Percentiles rank a stretch among this genome's conserved stretches.
Evolutionary conservation across 331 rosid species (phyloP).

Genomic region (Telfairia occidentalis): DNA sequence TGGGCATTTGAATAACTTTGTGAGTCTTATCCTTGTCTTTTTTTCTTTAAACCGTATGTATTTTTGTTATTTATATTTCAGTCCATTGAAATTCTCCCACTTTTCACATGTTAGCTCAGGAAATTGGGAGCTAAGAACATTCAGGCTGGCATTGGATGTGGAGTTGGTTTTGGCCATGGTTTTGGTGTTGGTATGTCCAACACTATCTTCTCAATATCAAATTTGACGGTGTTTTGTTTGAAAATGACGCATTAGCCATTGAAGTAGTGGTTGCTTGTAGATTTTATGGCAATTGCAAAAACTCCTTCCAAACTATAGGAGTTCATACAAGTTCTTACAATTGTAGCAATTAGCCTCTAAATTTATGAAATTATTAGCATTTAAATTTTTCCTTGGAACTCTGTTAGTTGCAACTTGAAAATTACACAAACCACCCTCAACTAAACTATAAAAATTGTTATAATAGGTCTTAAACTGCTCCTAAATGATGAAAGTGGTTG

Average conservation of each 20-base stretch:
- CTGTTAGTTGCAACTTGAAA: background rate
- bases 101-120: conserved; percentile 41
- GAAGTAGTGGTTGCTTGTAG: background rate
- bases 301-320: no score
- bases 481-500: no score
- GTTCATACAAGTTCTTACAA: no score
- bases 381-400: no score
- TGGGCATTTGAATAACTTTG: conserved; percentile 62
- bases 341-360: no score
- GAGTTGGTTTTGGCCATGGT: conserved; percentile 96
- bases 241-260: background rate
- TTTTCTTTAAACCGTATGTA: background rate
- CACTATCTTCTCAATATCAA: background rate
- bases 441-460: no score
- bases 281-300: background rate
- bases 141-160: conserved; percentile 88
- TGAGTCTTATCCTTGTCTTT: conserved; percentile 27
- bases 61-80: background rate
- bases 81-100: background rate
- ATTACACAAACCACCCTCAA: no score
- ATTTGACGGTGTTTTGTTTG: background rate
- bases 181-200: conserved; percentile 77
- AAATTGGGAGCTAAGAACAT: conserved; percentile 76
- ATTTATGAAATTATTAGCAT: no score
- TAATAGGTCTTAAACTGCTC: no score